Base-by-base conservation (phyloP, 2,329 filamentous ascomycete genomes). In the Ceratocystis destructans region DNA sequence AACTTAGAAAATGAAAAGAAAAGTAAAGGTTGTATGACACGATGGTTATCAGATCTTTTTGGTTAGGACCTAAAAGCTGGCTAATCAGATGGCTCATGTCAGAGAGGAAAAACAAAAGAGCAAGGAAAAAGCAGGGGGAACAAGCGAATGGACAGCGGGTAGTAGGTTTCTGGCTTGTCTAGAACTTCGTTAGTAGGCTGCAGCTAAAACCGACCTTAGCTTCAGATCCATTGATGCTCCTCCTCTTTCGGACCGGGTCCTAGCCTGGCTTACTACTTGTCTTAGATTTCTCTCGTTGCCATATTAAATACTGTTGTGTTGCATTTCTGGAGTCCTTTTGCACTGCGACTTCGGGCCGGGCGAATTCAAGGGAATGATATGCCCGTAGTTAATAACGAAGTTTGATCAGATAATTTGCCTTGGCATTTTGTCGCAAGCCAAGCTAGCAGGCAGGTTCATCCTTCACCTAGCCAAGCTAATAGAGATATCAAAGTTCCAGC, bases 381-480 rank as follows among this genome's bases (percentile, higher is more conserved):
- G 37, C 5, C 37, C 10, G 37, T 41, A 59, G 55, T 31, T 31
- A 37, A 17, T 17, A n/a, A 17, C 50, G 8, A 28, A 37, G 17
- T 45, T 59, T 45, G 64, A 65, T 65, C 64, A 59, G 37, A 57
- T 57, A 65, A 59, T 65, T 64, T 46, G 33, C 22, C 48, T 65
- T 57, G 50, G 64, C 50, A 46, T 25, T 62, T 45, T 62, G 59
- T 44, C 41, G 20, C 31, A 22, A 12, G 41, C 6, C 22, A 44
- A 25, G 12, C 17, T 37, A 59, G 55, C 28, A n/a, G 8, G 55
- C 15, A n/a, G 37, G 22, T 33, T 8, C 55, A 37, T 59, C 55
- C 55, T 33, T 33, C 55, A 31, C 31, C 28, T 31, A 57, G 53
- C 28, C 53, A 20, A 33, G 17, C 53, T 22, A 17, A 17, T 25